These are phyloP conservation scores for Gossypium laxum DNA, from an alignment of 441 rosid genomes.

Conservation along the genomic window DNA sequence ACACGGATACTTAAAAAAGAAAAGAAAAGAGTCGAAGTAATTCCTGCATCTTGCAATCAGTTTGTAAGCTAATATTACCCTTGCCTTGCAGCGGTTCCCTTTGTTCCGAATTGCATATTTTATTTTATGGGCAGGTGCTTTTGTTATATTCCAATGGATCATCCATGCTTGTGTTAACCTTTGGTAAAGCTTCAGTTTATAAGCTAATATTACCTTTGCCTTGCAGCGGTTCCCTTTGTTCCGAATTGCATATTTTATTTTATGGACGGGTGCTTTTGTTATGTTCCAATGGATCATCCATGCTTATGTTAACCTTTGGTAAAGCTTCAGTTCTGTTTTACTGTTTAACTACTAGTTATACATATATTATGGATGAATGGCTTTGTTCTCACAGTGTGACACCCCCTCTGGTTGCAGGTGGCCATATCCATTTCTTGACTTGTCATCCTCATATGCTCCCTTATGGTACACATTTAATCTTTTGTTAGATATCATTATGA, in stretches of 20 bases:
- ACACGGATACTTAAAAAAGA: no score
- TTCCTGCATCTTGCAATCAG: neutral
- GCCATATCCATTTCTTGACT: constrained; percentile 87
- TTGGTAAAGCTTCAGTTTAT: constrained; percentile 34
- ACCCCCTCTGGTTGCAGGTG: constrained; percentile 48
- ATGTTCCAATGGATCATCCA: constrained; percentile 85
- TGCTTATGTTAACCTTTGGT: constrained; percentile 65
- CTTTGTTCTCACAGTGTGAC: neutral
- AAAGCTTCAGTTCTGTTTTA: constrained; percentile 11
- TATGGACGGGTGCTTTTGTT: constrained; percentile 59
- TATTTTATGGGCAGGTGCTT: constrained; percentile 50
- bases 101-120: constrained; percentile 68
- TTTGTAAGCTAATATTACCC: neutral
- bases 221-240: constrained; percentile 72
- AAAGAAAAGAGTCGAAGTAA: neutral
- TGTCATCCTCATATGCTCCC: constrained; percentile 62
- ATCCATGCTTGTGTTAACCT: constrained; percentile 62
- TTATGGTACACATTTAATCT: constrained; percentile 45
- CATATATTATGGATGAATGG: neutral
- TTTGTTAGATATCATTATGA: neutral
- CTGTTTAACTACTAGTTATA: neutral
- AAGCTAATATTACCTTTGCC: neutral
- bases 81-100: constrained; percentile 59
- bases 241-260: constrained; percentile 58
- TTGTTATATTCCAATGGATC: constrained; percentile 79